A percentile compares a stretch with the other conserved stretches of the same genome.
Evolutionary conservation across 2,329 filamentous ascomycete genomes (phyloP).

Genomic region (Arthrobotrys sphaeroides): DNA sequence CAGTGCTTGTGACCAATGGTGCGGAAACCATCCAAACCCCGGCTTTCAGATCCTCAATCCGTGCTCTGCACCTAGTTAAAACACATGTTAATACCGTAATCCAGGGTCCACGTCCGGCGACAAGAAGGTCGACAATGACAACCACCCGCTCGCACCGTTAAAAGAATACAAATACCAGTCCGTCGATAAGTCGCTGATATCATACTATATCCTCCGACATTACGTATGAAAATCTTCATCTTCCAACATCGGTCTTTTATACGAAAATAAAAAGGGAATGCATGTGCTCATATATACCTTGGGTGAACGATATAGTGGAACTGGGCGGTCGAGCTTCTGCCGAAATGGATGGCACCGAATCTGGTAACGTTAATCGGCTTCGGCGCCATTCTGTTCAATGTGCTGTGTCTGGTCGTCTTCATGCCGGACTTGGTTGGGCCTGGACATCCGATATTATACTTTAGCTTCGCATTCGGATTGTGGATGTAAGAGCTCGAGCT

Average conservation of each 20-base stretch:
- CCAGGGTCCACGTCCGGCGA: conserved; percentile 44
- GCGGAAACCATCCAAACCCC: conserved; percentile 4
- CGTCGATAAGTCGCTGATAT: conserved; percentile 94
- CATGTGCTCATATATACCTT: neutral
- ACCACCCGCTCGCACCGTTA: conserved; percentile 84
- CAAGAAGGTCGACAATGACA: conserved; percentile 28
- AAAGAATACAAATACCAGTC: conserved; percentile 97
- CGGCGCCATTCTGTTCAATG: conserved; percentile 88
- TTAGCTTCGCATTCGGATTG: conserved; percentile 91
- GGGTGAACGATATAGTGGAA: conserved; percentile 78
- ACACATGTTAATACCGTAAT: neutral
- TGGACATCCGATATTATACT: conserved; percentile 90
- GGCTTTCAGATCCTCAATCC: neutral
- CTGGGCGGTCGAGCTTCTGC: conserved; percentile 87
- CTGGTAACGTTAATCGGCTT: conserved; percentile 97
- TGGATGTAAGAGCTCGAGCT: conserved; percentile 75
- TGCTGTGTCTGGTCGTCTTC: conserved; percentile 76
- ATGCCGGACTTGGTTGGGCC: conserved; percentile 92
- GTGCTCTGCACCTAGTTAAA: too few relatives aligned
- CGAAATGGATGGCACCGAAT: conserved; percentile 96
- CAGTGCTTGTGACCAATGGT: conserved; percentile 44
- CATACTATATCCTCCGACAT: conserved; percentile 90
- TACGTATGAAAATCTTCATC: conserved; percentile 77
- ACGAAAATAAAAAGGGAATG: neutral
- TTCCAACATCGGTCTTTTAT: neutral